Conservation (phyloP, 768 basidiomycete species). For the Tylopilus intermedius region DNA sequence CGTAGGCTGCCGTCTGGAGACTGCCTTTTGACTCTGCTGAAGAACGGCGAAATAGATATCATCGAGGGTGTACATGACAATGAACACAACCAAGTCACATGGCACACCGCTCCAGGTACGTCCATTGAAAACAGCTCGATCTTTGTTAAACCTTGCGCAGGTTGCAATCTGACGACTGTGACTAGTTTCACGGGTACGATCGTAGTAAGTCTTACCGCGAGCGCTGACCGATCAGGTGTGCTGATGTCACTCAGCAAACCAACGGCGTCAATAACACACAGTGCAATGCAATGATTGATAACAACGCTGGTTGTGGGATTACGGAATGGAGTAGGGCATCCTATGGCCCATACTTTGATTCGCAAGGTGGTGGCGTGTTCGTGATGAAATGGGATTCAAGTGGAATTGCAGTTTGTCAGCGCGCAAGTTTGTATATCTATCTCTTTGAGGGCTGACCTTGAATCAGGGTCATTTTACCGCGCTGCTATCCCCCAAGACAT, state of each 20-base stretch:
- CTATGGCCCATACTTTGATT: constrained; percentile 79
- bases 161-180: constrained; percentile 52
- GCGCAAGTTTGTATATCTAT: neutral
- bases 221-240: neutral
- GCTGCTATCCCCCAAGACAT: constrained; percentile 71
- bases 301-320: constrained; percentile 73
- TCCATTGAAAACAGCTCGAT: neutral
- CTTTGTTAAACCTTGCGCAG: constrained; percentile 28
- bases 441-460: constrained; percentile 4
- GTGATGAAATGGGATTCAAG: constrained; percentile 85
- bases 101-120: constrained; percentile 64
- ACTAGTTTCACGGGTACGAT: constrained; percentile 60
- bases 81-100: constrained; percentile 79
- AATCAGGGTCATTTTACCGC: constrained; percentile 76
- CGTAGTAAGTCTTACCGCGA: constrained; percentile 42
- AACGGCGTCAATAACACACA: constrained; percentile 48
- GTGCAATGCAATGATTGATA: constrained; percentile 48
- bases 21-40: constrained; percentile 9
- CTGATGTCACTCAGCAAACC: constrained; percentile 33
- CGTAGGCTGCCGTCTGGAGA: constrained; percentile 21
- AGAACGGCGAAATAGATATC: constrained; percentile 80
- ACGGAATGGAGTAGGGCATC: constrained; percentile 78
- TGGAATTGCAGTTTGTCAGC: constrained; percentile 70
- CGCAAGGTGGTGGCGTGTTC: constrained; percentile 77
- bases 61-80: constrained; percentile 84